A percentile compares a stretch with the other conserved stretches of the same genome.
Evolutionary conservation across 495 filamentous ascomycete species (phyloP).

Genomic region (Margaritispora aquatica): DNA sequence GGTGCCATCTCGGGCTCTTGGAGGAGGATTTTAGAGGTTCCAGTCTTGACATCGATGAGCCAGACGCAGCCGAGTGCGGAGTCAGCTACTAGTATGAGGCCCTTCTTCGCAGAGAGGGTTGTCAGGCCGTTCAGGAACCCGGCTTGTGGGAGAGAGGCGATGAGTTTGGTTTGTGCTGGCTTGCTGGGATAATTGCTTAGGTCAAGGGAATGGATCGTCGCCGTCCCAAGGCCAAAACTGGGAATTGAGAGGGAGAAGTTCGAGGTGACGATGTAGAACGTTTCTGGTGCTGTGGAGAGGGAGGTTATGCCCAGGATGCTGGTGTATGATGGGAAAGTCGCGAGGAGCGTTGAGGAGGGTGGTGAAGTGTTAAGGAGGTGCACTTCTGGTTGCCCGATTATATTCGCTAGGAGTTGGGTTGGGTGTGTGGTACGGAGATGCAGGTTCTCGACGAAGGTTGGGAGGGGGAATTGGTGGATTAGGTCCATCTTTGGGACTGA

Average conservation of each 20-base stretch:
- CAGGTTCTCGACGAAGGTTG: background rate
- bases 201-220: slow-evolving; percentile 8
- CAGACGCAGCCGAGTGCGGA: slow-evolving; percentile 27
- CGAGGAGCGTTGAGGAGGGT: slow-evolving; percentile 15
- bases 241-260: slow-evolving; percentile 15
- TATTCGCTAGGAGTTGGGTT: background rate
- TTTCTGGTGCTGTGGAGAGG: slow-evolving; percentile 22
- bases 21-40: slow-evolving; percentile 25
- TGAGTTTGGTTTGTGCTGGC: background rate
- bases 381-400: slow-evolving; percentile 15
- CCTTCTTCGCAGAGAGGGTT: slow-evolving; percentile 18
- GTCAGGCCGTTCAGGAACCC: slow-evolving; percentile 31
- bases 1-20: slow-evolving; percentile 19
- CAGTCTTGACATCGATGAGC: slow-evolving; percentile 29
- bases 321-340: slow-evolving; percentile 16
- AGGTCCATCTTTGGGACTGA: background rate
- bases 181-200: slow-evolving; percentile 1
- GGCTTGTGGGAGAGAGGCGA: slow-evolving; percentile 13
- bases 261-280: slow-evolving; percentile 23
- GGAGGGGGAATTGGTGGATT: background rate
- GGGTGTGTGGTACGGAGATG: background rate
- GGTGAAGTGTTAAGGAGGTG: slow-evolving; percentile 31
- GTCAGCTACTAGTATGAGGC: slow-evolving; percentile 30
- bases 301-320: slow-evolving; percentile 29
- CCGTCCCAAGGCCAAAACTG: background rate